Evolutionary conservation across 768 basidiomycete genomes (phyloP), one percentile per base, ranked within the genome.

Genomic region (Gymnopilus junonius): DNA sequence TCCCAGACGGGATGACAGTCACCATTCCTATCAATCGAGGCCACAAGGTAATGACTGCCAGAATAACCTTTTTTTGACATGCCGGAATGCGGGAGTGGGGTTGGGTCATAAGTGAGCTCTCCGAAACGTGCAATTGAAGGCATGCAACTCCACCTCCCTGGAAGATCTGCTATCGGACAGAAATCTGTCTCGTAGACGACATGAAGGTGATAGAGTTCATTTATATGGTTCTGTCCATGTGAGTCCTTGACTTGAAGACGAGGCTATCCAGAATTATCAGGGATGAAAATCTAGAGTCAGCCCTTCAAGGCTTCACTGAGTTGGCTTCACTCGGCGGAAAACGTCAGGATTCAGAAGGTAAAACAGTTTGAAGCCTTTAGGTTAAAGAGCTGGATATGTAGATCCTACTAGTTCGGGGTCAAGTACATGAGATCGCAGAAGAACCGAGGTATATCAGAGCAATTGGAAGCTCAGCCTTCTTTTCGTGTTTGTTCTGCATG

Each of bases 121-220:
- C 54, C 54, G 54, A 55, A 55, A 55, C 37, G 37, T 40, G 54
- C 31, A 37, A 15, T 37, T 55, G 35, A 29, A 48, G 48, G 27
- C 23, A 40, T 51, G 48, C 37, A 57, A 50, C 20, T 21, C 55
- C 25, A 43, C 34, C 34, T 65, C 61, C 64, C 62, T 31, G 34
- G 29, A 31, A 61, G 67, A 65, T 65, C 50, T 59, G 25, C 25
- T 42, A 61, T 65, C 63, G 67, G 64, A 58, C 12, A 27, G 37
- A 59, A 45, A 59, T 61, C 35, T 46, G 42, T 59, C 60, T 57
- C 63, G 59, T 58, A 62, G 51, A 58, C 61, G 59, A 63, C 63
- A 62, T 55, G 17, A n/a, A 46, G 27, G 25, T 27, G 58, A 63
- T 35, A 54, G 56, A 50, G 27, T 31, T 58, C 27, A 45, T 25